These are phyloP conservation scores for Fragaria nilgerrensis DNA, from an alignment of 306 rosid genomes.

Conservation along the genomic window DNA sequence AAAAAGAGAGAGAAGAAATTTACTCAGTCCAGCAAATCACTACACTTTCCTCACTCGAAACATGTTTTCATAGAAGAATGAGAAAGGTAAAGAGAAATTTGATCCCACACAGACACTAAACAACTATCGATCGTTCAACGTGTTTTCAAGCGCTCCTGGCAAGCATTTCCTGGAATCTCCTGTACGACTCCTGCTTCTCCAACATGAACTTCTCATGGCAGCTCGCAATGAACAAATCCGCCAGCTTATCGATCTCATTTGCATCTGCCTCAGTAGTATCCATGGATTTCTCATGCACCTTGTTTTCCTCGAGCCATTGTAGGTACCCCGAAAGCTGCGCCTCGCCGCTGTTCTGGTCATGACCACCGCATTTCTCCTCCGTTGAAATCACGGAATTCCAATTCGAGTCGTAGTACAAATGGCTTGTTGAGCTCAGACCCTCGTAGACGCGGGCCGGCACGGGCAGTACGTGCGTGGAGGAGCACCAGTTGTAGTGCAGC, in stretches of 20 bases:
- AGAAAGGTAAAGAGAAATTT: constrained; percentile 12
- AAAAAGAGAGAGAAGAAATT: constrained; percentile 7
- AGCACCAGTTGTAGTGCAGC: constrained; percentile 85
- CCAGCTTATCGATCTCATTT: constrained; percentile 59
- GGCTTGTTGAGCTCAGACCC: constrained; percentile 23
- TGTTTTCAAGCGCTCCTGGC: constrained; percentile 52
- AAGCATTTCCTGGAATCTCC: constrained; percentile 79
- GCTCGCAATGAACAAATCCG: constrained; percentile 73
- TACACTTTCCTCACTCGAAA: constrained; percentile 28
- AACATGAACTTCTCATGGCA: constrained; percentile 77
- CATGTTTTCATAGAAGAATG: constrained; percentile 12
- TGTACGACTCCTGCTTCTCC: constrained; percentile 87
- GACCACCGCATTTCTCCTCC: constrained; percentile 3
- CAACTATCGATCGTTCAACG: not conserved
- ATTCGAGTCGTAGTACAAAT: constrained; percentile 42
- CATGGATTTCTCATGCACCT: constrained; percentile 18
- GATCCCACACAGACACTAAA: not conserved
- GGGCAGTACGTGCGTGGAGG: constrained; percentile 63
- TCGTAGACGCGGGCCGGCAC: constrained; percentile 49
- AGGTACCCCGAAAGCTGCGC: constrained; percentile 69
- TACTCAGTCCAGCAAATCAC: constrained; percentile 29
- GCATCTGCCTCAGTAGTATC: constrained; percentile 11
- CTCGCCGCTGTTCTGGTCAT: constrained; percentile 23
- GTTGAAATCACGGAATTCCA: constrained; percentile 34
- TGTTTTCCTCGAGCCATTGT: constrained; percentile 76